Evolutionary conservation across 1,139 yeast species (phyloP).

Genomic region (Saccharomyces hybrid): DNA sequence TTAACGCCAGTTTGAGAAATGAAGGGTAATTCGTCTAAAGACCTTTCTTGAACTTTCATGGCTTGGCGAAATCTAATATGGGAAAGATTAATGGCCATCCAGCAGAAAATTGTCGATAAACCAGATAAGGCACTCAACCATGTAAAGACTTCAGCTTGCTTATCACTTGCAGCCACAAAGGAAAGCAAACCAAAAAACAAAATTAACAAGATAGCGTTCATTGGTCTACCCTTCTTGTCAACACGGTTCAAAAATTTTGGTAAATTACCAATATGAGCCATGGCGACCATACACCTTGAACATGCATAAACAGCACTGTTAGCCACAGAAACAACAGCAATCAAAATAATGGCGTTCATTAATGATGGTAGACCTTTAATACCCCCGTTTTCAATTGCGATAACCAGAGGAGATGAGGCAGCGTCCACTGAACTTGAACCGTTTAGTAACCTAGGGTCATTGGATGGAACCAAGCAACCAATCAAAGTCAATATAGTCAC

Average conservation of each 20-base stretch:
- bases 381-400: constrained; percentile 44
- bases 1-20: constrained; percentile 47
- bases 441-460: constrained; percentile 43
- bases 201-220: constrained; percentile 47
- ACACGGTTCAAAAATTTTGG: constrained; percentile 52
- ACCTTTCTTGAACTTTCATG: constrained; percentile 44
- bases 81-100: constrained; percentile 56
- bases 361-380: constrained; percentile 43
- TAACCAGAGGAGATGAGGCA: constrained; percentile 49
- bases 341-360: constrained; percentile 44
- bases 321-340: constrained; percentile 66
- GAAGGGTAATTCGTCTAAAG: constrained; percentile 46
- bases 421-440: constrained; percentile 43
- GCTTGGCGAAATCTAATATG: constrained; percentile 61
- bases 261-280: constrained; percentile 58
- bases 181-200: constrained; percentile 50
- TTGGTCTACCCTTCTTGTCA: constrained; percentile 60
- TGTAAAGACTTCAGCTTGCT: constrained; percentile 50
- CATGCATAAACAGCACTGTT: constrained; percentile 59
- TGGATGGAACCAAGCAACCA: constrained; percentile 64
- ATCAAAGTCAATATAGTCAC: constrained; percentile 52
- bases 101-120: constrained; percentile 57
- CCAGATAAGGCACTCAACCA: constrained; percentile 67
- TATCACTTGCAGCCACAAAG: constrained; percentile 55
- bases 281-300: constrained; percentile 58